These are phyloP conservation scores for Penicilliopsis zonata DNA, from an alignment of 495 filamentous ascomycete genomes.

Conservation along the genomic window DNA sequence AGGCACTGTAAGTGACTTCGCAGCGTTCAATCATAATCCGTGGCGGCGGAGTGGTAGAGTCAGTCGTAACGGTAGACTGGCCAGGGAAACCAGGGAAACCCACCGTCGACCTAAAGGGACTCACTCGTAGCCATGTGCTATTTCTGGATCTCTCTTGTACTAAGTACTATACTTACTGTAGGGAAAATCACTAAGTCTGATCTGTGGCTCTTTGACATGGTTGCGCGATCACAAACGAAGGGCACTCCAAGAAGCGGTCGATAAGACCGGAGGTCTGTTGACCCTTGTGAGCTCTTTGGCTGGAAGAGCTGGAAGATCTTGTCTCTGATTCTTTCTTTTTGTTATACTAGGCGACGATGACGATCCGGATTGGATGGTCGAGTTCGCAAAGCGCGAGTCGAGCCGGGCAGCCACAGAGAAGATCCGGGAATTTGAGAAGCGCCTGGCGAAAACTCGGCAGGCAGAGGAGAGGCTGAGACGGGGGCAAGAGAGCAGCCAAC, in stretches of 20 bases:
- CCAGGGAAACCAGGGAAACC: no score
- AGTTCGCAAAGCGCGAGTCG: constrained; percentile 57
- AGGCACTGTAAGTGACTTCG: constrained; percentile 29
- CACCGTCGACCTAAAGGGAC: no score
- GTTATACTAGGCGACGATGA: constrained; percentile 41
- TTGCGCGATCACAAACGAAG: constrained; percentile 71
- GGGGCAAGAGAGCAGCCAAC: constrained; percentile 29
- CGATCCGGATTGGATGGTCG: constrained; percentile 84
- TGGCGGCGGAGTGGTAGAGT: no score
- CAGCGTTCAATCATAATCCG: no score
- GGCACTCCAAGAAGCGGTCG: constrained; percentile 42
- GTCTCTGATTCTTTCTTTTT: constrained; percentile 4
- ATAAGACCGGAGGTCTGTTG: no score
- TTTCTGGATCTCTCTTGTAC: background rate
- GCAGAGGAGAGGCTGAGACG: constrained; percentile 54
- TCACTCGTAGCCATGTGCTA: background rate
- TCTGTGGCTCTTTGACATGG: constrained; percentile 91
- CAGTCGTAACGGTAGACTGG: no score
- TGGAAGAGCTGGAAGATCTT: constrained; percentile 18
- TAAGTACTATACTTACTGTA: no score
- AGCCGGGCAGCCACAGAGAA: constrained; percentile 50
- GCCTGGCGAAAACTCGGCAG: constrained; percentile 52
- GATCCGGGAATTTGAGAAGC: constrained; percentile 59
- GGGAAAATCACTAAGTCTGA: constrained; percentile 96
- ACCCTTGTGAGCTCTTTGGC: no score